Evolutionary conservation across 2,329 filamentous ascomycete species (phyloP).

Genomic region (Phyllosticta citribraziliensis): DNA sequence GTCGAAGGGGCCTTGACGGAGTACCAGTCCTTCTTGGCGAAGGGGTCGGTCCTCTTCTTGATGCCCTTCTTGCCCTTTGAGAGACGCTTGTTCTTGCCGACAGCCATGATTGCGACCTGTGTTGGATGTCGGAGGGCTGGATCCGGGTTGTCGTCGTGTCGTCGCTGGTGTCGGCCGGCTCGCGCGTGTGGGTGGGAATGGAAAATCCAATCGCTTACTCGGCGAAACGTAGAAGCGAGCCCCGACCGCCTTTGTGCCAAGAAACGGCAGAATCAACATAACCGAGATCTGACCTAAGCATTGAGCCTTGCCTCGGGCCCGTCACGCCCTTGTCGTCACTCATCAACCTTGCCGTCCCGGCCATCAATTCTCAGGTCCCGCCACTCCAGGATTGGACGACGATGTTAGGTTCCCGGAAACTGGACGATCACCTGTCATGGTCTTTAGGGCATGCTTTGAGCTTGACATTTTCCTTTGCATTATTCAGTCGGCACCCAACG

Average conservation of each 20-base stretch:
- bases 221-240: background rate
- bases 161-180: slow-evolving; percentile 11
- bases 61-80: slow-evolving; percentile 99
- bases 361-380: background rate
- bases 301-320: background rate
- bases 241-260: too few species aligned
- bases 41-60: slow-evolving; percentile 99
- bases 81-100: slow-evolving; percentile 99
- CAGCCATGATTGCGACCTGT: slow-evolving; percentile 64
- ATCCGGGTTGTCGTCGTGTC: slow-evolving; percentile 19
- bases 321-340: background rate
- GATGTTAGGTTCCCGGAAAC: background rate
- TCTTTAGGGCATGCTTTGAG: background rate
- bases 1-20: slow-evolving; percentile 96
- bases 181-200: slow-evolving; percentile 20
- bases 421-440: background rate
- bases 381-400: background rate
- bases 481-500: background rate
- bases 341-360: too few species aligned
- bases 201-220: slow-evolving; percentile 5
- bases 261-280: too few species aligned
- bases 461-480: background rate
- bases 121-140: slow-evolving; percentile 17
- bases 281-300: too few species aligned
- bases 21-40: slow-evolving; percentile 99